Conservation (phyloP, 106 monocot species). For the Platanthera guangdongensis region DNA sequence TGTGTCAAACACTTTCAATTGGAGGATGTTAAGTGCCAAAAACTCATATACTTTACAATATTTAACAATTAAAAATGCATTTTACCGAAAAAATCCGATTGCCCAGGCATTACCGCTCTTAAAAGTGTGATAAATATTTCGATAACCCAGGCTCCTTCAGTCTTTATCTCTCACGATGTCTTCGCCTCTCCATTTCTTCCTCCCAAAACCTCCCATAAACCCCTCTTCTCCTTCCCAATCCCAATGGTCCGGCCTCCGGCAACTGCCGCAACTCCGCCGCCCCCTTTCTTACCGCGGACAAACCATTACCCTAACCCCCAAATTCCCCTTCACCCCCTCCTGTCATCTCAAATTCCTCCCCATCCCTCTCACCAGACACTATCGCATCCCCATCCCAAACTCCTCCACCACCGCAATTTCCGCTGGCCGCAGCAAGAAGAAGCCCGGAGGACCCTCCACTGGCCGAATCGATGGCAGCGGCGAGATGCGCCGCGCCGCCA, state of each 20-base stretch:
- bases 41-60: too few relatives aligned
- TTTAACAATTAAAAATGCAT: too few relatives aligned
- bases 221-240: constrained; percentile 4
- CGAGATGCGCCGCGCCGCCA: constrained; percentile 75
- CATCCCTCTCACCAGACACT: constrained; percentile 1
- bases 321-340: constrained; percentile 2
- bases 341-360: constrained; percentile 3
- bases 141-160: background rate
- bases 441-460: constrained; percentile 25
- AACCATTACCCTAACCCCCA: background rate
- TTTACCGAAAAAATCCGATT: too few relatives aligned
- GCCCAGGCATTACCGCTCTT: too few relatives aligned
- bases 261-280: background rate
- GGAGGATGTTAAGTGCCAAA: too few relatives aligned
- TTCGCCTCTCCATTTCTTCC: constrained; percentile 1
- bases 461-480: constrained; percentile 86
- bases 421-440: constrained; percentile 90
- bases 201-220: background rate
- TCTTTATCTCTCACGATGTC: background rate
- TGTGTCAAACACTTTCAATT: too few relatives aligned
- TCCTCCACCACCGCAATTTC: constrained; percentile 14
- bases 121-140: background rate
- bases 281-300: background rate
- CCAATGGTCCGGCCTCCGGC: constrained; percentile 1
- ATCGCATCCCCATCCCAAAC: constrained; percentile 7